Conservation (phyloP, 495 filamentous ascomycete species). For the Trichoderma parareesei region DNA sequence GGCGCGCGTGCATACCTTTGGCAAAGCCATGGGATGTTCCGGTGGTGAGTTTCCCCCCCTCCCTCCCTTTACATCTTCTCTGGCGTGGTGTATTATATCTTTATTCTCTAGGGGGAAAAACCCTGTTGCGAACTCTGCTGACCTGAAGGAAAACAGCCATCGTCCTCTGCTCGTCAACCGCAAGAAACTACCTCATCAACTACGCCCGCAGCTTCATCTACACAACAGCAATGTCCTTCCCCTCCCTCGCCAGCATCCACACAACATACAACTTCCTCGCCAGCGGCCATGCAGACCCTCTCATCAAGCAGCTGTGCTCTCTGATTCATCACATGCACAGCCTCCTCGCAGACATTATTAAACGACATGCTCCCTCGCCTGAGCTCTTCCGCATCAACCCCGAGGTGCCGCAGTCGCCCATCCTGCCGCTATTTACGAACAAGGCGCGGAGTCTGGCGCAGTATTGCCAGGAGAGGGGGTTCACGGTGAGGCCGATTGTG, state of each 20-base stretch:
- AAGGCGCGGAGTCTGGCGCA: constrained; percentile 41
- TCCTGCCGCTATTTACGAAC: constrained; percentile 35
- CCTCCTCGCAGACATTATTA: constrained; percentile 17
- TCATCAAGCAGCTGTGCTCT: constrained; percentile 19
- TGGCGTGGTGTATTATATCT: neutral
- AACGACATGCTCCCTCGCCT: constrained; percentile 12
- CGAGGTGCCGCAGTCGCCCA: constrained; percentile 25
- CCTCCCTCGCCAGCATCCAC: constrained; percentile 42
- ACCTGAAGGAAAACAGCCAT: constrained; percentile 23
- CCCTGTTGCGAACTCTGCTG: too few species aligned
- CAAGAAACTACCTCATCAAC: constrained; percentile 53
- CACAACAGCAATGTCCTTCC: constrained; percentile 50
- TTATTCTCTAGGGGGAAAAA: neutral
- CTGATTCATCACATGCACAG: constrained; percentile 24
- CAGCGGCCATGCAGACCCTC: constrained; percentile 31
- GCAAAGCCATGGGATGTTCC: constrained; percentile 64
- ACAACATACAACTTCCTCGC: constrained; percentile 42
- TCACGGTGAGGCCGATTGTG: constrained; percentile 47
- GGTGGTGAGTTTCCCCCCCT: constrained; percentile 48
- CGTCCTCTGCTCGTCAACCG: constrained; percentile 38
- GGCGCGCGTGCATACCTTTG: constrained; percentile 67
- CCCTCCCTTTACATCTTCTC: constrained; percentile 7
- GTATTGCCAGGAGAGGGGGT: constrained; percentile 41
- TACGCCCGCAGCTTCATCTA: constrained; percentile 56
- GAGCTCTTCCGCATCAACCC: constrained; percentile 20